These are phyloP conservation scores for Pyrus pyrifolia DNA, from an alignment of 306 rosid species.

Conservation along the genomic window DNA sequence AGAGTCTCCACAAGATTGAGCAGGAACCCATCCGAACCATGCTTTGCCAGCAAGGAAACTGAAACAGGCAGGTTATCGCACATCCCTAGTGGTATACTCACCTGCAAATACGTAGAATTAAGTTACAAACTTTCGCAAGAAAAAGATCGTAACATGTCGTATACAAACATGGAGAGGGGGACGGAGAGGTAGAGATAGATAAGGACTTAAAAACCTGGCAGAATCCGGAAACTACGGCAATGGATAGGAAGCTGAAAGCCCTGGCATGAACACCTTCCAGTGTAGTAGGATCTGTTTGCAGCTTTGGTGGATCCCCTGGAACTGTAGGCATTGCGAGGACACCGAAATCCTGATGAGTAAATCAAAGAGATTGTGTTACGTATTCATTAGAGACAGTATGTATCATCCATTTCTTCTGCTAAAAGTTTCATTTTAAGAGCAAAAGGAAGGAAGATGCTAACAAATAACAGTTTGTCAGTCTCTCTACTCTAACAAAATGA, in stretches of 20 bases:
- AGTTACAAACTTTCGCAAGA: background rate
- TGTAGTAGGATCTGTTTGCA: conserved; percentile 35
- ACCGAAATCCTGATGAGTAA: conserved; percentile 53
- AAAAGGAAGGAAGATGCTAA: background rate
- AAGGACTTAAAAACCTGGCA: conserved; percentile 55
- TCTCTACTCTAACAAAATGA: background rate
- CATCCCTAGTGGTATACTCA: conserved; percentile 71
- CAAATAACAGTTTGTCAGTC: background rate
- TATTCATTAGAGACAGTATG: background rate
- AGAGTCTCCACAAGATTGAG: conserved; percentile 63
- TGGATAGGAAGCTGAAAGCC: conserved; percentile 69
- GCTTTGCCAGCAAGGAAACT: conserved; percentile 65
- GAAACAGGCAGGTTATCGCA: conserved; percentile 58
- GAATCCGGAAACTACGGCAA: conserved; percentile 85
- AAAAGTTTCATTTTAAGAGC: background rate
- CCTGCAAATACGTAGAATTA: conserved; percentile 35
- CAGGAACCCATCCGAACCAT: conserved; percentile 73
- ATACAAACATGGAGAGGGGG: background rate
- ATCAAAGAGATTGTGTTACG: background rate
- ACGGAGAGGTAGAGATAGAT: background rate
- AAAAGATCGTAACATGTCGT: background rate
- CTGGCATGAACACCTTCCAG: conserved; percentile 49
- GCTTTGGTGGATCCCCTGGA: conserved; percentile 83
- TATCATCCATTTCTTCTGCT: background rate
- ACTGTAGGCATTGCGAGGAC: conserved; percentile 79